phyloP scores from a whole-genome alignment of 2,329 filamentous ascomycete species.

The Hymenotorrendiella dingleyae region DNA sequence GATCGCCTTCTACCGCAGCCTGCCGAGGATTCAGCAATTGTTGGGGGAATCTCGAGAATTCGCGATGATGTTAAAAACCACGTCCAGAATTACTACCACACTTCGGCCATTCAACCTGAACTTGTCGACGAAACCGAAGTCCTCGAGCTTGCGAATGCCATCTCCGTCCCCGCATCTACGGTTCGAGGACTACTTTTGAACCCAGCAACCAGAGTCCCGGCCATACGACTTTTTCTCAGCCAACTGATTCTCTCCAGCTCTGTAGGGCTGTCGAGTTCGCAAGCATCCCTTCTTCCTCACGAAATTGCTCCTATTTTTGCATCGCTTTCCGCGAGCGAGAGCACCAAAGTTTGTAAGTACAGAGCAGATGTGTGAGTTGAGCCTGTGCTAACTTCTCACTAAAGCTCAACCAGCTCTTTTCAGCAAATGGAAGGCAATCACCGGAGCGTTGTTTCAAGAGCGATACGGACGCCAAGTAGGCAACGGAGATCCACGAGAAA shows the following conservation, averaged over 20 bases:
- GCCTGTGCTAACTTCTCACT: background rate
- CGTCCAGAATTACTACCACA: conserved; percentile 16
- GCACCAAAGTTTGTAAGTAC: conserved; percentile 4
- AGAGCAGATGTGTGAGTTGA: background rate
- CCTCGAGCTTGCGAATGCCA: conserved; percentile 6
- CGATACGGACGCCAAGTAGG: conserved; percentile 6
- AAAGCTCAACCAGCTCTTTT: conserved; percentile 10
- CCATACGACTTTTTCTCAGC: conserved; percentile 9
- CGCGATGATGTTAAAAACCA: conserved; percentile 18
- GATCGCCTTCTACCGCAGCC: conserved; percentile 12
- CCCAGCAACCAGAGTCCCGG: conserved; percentile 6
- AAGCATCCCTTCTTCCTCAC: conserved; percentile 9
- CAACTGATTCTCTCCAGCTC: conserved; percentile 13
- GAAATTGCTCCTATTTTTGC: conserved; percentile 8
- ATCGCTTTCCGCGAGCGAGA: background rate
- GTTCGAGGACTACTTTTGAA: conserved; percentile 8
- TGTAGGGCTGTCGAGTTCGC: background rate
- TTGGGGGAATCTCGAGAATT: conserved; percentile 12
- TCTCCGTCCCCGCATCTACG: conserved; percentile 1
- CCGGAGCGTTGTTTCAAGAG: conserved; percentile 11
- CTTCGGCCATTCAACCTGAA: conserved; percentile 1
- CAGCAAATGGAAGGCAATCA: conserved; percentile 17
- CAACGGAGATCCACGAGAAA: conserved; percentile 6
- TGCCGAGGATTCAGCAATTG: conserved; percentile 14
- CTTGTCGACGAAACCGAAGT: conserved; percentile 8